Evolutionary conservation across 2,329 filamentous ascomycete species (phyloP).

Genomic region (Aspergillus pseudoglaucus): DNA sequence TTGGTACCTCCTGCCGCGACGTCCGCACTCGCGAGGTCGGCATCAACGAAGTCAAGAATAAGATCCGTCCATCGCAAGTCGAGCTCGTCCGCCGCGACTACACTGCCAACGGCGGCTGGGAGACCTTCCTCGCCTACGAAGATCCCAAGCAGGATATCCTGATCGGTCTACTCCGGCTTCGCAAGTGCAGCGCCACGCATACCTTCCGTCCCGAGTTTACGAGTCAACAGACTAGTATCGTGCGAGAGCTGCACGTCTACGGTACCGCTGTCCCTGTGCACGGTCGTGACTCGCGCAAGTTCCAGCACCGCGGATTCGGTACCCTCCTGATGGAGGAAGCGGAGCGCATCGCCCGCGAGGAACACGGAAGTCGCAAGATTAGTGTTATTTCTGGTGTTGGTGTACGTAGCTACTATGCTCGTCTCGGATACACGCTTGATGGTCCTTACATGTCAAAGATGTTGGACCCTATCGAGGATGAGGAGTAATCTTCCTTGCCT

Average conservation of each 20-base stretch:
- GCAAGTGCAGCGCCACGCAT: slow-evolving; percentile 86
- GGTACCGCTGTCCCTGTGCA: slow-evolving; percentile 96
- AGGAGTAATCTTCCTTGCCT: slow-evolving; percentile 18
- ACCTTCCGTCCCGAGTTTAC: slow-evolving; percentile 85
- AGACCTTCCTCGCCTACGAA: slow-evolving; percentile 96
- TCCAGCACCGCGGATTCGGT: slow-evolving; percentile 96
- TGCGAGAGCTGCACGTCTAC: slow-evolving; percentile 93
- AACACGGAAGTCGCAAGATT: slow-evolving; percentile 90
- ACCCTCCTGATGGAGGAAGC: slow-evolving; percentile 97
- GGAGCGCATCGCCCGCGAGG: slow-evolving; percentile 86
- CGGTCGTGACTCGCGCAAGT: slow-evolving; percentile 88
- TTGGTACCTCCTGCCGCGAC: slow-evolving; percentile 92
- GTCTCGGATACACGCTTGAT: slow-evolving; percentile 88
- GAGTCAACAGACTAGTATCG: slow-evolving; percentile 81
- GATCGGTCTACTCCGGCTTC: slow-evolving; percentile 78
- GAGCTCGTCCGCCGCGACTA: slow-evolving; percentile 94
- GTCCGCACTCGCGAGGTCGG: slow-evolving; percentile 94
- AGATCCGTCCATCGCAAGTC: slow-evolving; percentile 92
- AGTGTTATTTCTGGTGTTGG: slow-evolving; percentile 97
- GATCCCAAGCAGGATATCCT: slow-evolving; percentile 98
- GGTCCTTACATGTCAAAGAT: slow-evolving; percentile 68
- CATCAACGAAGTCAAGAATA: slow-evolving; percentile 98
- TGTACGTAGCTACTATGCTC: slow-evolving; percentile 88
- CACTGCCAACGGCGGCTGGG: slow-evolving; percentile 91
- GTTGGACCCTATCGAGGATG: slow-evolving; percentile 36